Evolutionary conservation across 371 early-diverging fungal species (phyloP).

Genomic region (Dichotomocladium elegans): DNA sequence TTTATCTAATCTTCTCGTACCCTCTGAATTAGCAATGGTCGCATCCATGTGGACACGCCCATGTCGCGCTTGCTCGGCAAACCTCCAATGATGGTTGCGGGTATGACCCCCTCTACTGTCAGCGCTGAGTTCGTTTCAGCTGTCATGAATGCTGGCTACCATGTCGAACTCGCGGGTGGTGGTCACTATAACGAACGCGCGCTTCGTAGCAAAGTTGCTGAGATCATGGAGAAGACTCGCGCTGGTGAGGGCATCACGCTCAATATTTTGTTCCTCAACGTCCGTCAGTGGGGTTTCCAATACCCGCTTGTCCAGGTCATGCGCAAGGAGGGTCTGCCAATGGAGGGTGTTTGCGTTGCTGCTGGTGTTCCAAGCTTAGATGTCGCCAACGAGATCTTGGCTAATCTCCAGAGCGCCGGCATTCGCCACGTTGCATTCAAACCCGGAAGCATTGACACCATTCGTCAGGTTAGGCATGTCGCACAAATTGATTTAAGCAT

Average conservation of each 20-base stretch:
- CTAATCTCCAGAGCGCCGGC: constrained; percentile 75
- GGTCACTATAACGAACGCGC: constrained; percentile 88
- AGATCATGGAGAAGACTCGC: constrained; percentile 71
- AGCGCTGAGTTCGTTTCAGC: constrained; percentile 77
- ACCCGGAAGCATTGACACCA: constrained; percentile 85
- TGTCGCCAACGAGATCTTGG: constrained; percentile 85
- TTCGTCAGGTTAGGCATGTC: constrained; percentile 56
- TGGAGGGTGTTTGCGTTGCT: constrained; percentile 88
- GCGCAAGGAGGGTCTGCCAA: constrained; percentile 90
- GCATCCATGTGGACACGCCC: constrained; percentile 85
- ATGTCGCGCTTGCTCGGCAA: constrained; percentile 87
- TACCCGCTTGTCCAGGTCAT: constrained; percentile 86
- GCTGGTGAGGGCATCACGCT: constrained; percentile 90
- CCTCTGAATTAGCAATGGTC: constrained; percentile 65
- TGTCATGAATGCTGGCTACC: constrained; percentile 92
- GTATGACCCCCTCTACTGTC: constrained; percentile 89
- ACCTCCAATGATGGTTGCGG: constrained; percentile 89
- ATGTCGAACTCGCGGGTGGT: constrained; percentile 93
- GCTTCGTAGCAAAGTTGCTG: constrained; percentile 77
- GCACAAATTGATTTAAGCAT: background rate
- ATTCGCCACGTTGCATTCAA: constrained; percentile 90
- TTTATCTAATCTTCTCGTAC: constrained; percentile 5
- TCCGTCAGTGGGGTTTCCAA: constrained; percentile 95
- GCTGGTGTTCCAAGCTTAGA: constrained; percentile 94
- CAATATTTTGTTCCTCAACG: constrained; percentile 92